These are phyloP conservation scores for Zizania latifolia DNA, from an alignment of 176 grass and related monocot species.

Conservation along the genomic window DNA sequence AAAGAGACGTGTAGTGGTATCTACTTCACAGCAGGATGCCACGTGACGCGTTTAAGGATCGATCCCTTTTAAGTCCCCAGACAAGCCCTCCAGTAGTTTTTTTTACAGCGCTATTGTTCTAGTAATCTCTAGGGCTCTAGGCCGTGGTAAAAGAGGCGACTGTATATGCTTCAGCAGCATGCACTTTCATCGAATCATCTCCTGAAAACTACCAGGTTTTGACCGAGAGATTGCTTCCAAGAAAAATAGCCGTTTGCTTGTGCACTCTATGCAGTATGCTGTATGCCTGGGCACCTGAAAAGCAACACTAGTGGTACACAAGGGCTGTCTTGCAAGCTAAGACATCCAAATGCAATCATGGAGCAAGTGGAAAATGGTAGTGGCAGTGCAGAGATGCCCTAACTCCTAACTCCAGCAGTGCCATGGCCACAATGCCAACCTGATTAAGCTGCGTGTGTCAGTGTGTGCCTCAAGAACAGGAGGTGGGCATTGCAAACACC, in stretches of 20 bases:
- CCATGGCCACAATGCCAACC: neutral
- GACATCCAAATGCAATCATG: constrained; percentile 13
- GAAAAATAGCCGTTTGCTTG: neutral
- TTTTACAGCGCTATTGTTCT: too few species aligned
- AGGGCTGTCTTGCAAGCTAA: neutral
- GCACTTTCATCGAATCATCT: constrained; percentile 8
- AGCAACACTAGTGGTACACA: neutral
- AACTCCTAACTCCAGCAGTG: neutral
- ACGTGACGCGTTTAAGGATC: constrained; percentile 35
- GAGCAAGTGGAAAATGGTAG: neutral
- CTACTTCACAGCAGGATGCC: too few species aligned
- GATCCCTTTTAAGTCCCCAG: too few species aligned
- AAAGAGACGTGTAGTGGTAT: too few species aligned
- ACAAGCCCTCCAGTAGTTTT: too few species aligned
- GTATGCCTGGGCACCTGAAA: neutral
- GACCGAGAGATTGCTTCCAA: neutral
- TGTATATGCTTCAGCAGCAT: neutral
- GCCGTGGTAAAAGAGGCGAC: too few species aligned
- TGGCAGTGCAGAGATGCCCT: neutral
- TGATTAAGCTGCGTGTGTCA: neutral
- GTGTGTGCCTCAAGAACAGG: neutral
- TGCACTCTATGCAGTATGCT: neutral
- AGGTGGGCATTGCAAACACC: neutral
- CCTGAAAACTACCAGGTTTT: neutral
- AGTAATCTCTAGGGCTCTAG: too few species aligned